These are phyloP conservation scores for Starmerella khaoyaiensis DNA, from an alignment of 805 yeast species.

Conservation along the genomic window DNA sequence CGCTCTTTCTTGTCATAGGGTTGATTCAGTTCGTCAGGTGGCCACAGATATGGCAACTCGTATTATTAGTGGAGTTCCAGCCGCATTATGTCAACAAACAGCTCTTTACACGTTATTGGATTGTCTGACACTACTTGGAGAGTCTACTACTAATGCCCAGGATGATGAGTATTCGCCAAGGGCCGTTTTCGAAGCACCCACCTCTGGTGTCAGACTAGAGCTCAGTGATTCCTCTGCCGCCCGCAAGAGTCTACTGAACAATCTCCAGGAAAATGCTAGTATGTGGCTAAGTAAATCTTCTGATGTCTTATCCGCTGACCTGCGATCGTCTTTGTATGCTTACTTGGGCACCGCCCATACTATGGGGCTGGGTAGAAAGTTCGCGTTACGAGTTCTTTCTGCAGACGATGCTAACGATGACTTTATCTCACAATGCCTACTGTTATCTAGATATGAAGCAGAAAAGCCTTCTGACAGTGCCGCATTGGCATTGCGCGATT, in stretches of 20 bases:
- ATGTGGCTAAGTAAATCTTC: conserved; percentile 55
- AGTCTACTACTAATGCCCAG: conserved; percentile 72
- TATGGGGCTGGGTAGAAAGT: conserved; percentile 58
- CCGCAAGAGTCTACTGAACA: conserved; percentile 54
- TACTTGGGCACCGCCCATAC: conserved; percentile 40
- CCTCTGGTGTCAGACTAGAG: conserved; percentile 37
- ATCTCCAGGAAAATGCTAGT: conserved; percentile 45
- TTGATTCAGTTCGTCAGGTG: conserved; percentile 57
- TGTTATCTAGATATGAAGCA: conserved; percentile 9
- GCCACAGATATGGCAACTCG: conserved; percentile 68
- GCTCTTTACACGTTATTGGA: conserved; percentile 73
- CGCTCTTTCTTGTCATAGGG: conserved; percentile 63
- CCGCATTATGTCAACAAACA: conserved; percentile 59
- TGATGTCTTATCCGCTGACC: conserved; percentile 51
- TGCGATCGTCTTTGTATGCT: conserved; percentile 64
- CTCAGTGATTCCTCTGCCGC: conserved; percentile 66
- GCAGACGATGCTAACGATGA: conserved; percentile 35
- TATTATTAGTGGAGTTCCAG: conserved; percentile 54
- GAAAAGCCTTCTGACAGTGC: neutral
- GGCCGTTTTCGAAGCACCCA: conserved; percentile 42
- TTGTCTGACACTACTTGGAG: conserved; percentile 60
- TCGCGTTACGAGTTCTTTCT: conserved; percentile 58
- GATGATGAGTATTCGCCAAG: conserved; percentile 75
- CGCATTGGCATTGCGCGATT: neutral
- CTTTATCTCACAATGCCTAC: conserved; percentile 15